Evolutionary conservation across 2,329 filamentous ascomycete genomes (phyloP), one percentile per base, ranked within the genome.

Genomic region (Aureobasidium subglaciale): DNA sequence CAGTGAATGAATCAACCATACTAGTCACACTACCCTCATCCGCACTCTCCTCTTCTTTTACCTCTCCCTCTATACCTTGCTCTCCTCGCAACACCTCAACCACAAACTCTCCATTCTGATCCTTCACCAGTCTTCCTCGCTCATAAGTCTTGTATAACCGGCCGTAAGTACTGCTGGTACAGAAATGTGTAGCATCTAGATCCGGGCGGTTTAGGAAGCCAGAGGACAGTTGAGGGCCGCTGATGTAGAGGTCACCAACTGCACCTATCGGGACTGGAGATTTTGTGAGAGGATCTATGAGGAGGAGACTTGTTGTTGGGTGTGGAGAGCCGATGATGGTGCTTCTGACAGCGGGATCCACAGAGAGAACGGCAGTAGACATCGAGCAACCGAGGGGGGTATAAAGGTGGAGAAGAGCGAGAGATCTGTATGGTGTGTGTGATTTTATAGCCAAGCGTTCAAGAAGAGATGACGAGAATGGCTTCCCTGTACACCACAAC

Each of bases 271-370:
- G 40, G 2, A 42, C 40, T 7, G 40, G 11, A 1, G 16, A 76
- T 29, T 78, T 75, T n/a, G 86, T 85, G 10, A 83, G 75, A 24
- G 78, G 75, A 63, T 89, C 83, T 18, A 91, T 81, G 60, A 92
- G 87, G 73, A 93, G 93, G 48, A 87, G 87, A 32, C 80, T 78
- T 18, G 71, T 71, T 64, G 91, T 86, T 3, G 88, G 88, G 73
- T 91, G 81, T 41, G 91, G 73, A n/a, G 83, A 86, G 2, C 88
- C 88, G 0, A 91, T 88, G 0, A 87, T 90, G 2, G 79, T 82
- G 20, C 67, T 66, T 18, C 40, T 40, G 8, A 20, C 24, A 5
- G 37, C 7, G 11, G 18, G 18, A 15, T 5, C 7, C 3, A 11
- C 4, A 10, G 37, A 5, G 37, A 40, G 9, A 9, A 40, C 24